Conservation (phyloP, 2,329 filamentous ascomycete species). For the Fusarium begoniae region DNA sequence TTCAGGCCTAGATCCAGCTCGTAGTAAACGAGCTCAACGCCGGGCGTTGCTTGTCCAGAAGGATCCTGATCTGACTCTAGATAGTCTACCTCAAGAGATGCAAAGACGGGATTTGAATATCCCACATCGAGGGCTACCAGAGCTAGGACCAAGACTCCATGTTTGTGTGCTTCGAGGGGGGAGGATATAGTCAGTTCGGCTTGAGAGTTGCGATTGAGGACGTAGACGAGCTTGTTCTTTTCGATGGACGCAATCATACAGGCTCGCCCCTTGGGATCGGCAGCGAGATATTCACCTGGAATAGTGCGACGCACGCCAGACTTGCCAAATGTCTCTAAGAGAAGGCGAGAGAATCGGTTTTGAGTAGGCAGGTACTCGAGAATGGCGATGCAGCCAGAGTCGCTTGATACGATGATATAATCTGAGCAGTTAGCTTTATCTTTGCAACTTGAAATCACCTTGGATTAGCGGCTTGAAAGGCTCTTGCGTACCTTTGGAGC, state of each 20-base stretch:
- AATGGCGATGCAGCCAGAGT: conserved; percentile 95
- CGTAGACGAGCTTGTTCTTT: conserved; percentile 99
- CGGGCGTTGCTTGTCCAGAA: conserved; percentile 79
- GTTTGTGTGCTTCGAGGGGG: conserved; percentile 93
- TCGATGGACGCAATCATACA: conserved; percentile 93
- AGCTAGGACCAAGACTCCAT: conserved; percentile 87
- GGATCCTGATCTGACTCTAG: too few relatives aligned
- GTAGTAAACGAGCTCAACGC: conserved; percentile 95
- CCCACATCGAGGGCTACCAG: conserved; percentile 91
- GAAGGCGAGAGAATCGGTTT: conserved; percentile 87
- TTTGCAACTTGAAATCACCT: neutral
- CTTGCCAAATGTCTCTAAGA: conserved; percentile 97
- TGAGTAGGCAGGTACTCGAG: conserved; percentile 87
- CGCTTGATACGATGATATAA: conserved; percentile 92
- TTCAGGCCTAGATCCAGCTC: conserved; percentile 96
- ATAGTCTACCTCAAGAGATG: too few relatives aligned
- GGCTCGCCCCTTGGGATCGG: conserved; percentile 93
- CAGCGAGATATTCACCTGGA: conserved; percentile 93
- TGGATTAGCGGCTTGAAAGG: conserved; percentile 38
- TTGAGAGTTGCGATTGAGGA: conserved; percentile 93
- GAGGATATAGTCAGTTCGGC: conserved; percentile 98
- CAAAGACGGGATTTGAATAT: conserved; percentile 97
- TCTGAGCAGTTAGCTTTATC: conserved; percentile 65
- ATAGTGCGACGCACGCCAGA: conserved; percentile 93
- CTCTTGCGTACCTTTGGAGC: conserved; percentile 83